phyloP scores from a whole-genome alignment of 441 rosid genomes.

The Aleurites moluccanus region DNA sequence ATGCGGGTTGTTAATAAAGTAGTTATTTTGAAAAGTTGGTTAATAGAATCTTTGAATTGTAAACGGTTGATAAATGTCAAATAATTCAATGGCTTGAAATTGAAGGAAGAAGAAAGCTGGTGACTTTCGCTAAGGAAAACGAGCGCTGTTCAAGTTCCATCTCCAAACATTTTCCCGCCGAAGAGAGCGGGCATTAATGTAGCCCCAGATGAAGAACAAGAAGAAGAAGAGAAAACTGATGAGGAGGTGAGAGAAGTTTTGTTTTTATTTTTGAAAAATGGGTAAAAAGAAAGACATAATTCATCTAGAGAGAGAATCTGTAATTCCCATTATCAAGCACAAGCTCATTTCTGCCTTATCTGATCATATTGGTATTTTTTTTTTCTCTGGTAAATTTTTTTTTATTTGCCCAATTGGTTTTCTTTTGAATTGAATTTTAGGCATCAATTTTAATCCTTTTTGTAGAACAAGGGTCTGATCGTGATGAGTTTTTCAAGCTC shows the following conservation, averaged over 20 bases:
- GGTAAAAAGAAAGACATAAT: conserved; percentile 55
- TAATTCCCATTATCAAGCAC: conserved; percentile 75
- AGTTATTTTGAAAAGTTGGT: too few relatives aligned
- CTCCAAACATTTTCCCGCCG: conserved; percentile 19
- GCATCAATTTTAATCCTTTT: not conserved
- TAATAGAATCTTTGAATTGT: too few relatives aligned
- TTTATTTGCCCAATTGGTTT: not conserved
- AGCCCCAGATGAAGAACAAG: not conserved
- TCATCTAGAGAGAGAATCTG: conserved; percentile 70
- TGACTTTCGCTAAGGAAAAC: not conserved
- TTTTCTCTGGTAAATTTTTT: not conserved
- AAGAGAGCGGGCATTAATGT: not conserved
- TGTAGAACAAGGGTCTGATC: conserved; percentile 50
- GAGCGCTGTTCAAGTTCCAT: conserved; percentile 7
- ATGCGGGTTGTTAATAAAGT: too few relatives aligned
- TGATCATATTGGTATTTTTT: conserved; percentile 48
- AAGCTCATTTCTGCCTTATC: conserved; percentile 58
- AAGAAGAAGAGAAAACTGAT: not conserved
- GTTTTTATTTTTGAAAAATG: not conserved
- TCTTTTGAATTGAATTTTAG: not conserved
- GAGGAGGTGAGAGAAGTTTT: not conserved
- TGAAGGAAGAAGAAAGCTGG: not conserved
- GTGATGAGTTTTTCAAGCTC: conserved; percentile 68
- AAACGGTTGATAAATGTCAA: not conserved
- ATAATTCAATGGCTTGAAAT: conserved; percentile 1